These are phyloP conservation scores for Paramecium tetraurelia DNA, from an alignment of 73 alveolate species.

Conservation along the genomic window DNA sequence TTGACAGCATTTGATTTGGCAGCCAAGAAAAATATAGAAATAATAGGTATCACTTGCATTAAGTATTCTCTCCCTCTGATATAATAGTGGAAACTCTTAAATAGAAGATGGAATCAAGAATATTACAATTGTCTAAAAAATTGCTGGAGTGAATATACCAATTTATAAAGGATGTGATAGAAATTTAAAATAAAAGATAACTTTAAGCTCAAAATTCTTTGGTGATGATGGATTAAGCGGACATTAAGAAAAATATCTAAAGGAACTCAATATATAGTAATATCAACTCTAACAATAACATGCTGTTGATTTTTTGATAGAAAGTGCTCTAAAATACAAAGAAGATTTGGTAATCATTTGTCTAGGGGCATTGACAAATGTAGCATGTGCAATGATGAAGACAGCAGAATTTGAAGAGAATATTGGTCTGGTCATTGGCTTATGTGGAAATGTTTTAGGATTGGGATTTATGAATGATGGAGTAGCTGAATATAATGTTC, in stretches of 20 bases:
- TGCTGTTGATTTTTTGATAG: constrained; percentile 42
- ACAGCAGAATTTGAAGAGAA: not conserved
- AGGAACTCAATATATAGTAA: not conserved
- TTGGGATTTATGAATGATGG: constrained; percentile 35
- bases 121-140: not conserved
- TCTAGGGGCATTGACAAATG: constrained; percentile 10
- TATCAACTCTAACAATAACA: not conserved
- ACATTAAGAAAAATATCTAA: not conserved
- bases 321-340: not conserved
- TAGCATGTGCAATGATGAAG: constrained; percentile 52
- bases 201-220: constrained; percentile 6
- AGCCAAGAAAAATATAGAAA: not conserved
- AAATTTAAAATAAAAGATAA: not conserved
- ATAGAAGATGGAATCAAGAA: constrained; percentile 15
- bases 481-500: constrained; percentile 42
- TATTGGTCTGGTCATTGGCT: not conserved
- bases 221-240: constrained; percentile 44
- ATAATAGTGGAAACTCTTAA: not conserved
- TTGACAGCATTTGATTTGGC: constrained; percentile 33
- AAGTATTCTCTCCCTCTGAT: not conserved
- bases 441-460: constrained; percentile 18
- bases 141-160: not conserved
- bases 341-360: constrained; percentile 11
- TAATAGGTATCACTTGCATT: constrained; percentile 17
- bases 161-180: constrained; percentile 32